phyloP scores from a whole-genome alignment of 106 monocot species.

The Amphibolis antarctica region DNA sequence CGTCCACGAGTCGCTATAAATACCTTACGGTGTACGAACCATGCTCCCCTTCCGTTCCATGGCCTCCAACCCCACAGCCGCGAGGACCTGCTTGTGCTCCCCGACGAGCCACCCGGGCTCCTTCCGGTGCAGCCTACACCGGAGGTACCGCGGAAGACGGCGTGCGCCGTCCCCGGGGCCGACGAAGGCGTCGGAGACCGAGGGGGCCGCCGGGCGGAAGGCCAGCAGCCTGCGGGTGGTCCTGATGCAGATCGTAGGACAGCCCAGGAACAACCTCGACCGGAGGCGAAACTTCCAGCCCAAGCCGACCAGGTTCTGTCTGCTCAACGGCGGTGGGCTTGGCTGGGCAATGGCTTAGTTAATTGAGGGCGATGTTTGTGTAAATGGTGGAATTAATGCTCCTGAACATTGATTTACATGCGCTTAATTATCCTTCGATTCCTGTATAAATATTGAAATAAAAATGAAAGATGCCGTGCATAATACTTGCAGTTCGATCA shows the following conservation, averaged over 20 bases:
- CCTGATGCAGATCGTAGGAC: slow-evolving; percentile 30
- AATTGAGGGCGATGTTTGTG: no score
- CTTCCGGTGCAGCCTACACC: slow-evolving; percentile 25
- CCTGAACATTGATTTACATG: no score
- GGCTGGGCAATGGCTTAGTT: slow-evolving; percentile 4
- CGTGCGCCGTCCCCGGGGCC: no score
- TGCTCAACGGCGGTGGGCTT: slow-evolving; percentile 2
- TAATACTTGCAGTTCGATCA: no score
- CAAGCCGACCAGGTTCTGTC: slow-evolving; percentile 30
- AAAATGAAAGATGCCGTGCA: no score
- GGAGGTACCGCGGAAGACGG: neutral
- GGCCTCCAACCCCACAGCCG: neutral
- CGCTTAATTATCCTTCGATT: no score
- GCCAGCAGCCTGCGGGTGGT: slow-evolving; percentile 16
- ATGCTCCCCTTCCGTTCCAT: neutral
- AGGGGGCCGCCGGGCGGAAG: slow-evolving; percentile 10
- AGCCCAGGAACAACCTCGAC: slow-evolving; percentile 17
- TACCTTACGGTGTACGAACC: no score
- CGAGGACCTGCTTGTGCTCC: slow-evolving; percentile 18
- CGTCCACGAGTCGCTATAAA: no score
- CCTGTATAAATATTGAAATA: no score
- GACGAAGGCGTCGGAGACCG: neutral
- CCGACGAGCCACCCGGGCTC: slow-evolving; percentile 35
- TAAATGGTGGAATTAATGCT: no score
- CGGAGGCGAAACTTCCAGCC: slow-evolving; percentile 33